These are phyloP conservation scores for Epichloe typhina DNA, from an alignment of 2,329 filamentous ascomycete genomes.

Conservation along the genomic window DNA sequence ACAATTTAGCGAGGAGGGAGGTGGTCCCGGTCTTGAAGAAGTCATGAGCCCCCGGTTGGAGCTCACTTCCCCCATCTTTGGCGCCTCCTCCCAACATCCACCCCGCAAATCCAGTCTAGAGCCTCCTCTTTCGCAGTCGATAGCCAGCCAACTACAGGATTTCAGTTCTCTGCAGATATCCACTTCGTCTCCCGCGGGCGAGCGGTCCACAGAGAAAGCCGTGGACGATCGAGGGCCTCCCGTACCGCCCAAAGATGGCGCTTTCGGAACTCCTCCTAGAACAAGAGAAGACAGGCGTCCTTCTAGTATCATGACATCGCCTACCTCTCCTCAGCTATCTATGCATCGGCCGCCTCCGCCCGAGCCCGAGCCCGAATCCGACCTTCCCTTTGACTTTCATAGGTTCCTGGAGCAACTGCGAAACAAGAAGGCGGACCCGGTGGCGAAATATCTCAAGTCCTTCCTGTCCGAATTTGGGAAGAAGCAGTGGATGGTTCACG, in stretches of 20 bases:
- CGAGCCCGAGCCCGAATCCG: constrained; percentile 65
- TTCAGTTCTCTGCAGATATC: constrained; percentile 29
- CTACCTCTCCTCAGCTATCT: constrained; percentile 34
- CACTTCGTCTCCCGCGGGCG: constrained; percentile 24
- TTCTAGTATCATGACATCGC: constrained; percentile 17
- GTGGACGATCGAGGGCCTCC: constrained; percentile 38
- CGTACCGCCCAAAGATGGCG: constrained; percentile 47
- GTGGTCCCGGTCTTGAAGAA: constrained; percentile 61
- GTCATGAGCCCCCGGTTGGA: constrained; percentile 87
- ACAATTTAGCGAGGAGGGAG: constrained; percentile 69
- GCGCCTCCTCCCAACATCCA: constrained; percentile 55
- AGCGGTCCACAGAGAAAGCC: constrained; percentile 23
- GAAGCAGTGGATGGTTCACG: constrained; percentile 98
- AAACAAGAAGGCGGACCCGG: constrained; percentile 94
- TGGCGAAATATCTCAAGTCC: constrained; percentile 88
- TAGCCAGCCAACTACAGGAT: constrained; percentile 36
- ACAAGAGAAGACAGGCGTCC: constrained; percentile 24
- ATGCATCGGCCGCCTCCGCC: constrained; percentile 55
- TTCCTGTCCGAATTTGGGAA: constrained; percentile 93
- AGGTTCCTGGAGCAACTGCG: constrained; percentile 90
- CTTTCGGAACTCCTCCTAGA: constrained; percentile 25
- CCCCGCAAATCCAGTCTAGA: constrained; percentile 80
- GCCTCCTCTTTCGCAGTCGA: constrained; percentile 42
- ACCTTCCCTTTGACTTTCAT: constrained; percentile 91
- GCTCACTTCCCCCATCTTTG: constrained; percentile 65